phyloP scores from a whole-genome alignment of 1,284 basidiomycete species.

The Leccinum fuscescens region DNA sequence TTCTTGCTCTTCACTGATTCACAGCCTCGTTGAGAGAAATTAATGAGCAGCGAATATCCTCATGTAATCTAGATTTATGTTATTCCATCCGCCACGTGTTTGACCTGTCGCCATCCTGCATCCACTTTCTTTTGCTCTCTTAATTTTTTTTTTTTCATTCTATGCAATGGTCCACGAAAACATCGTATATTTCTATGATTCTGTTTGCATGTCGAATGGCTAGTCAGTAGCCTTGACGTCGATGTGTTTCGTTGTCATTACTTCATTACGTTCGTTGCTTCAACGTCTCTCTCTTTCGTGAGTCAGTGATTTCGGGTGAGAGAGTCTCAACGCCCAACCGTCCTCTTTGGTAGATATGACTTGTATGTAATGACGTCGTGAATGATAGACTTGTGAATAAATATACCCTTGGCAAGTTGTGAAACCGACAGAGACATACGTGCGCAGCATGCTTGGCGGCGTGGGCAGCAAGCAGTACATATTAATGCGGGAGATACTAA shows the following conservation, averaged over 20 bases:
- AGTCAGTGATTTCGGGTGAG: background rate
- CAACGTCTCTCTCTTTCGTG: background rate
- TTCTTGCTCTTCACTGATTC: slow-evolving; percentile 21
- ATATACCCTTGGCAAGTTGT: background rate
- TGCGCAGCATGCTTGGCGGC: background rate
- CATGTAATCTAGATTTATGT: slow-evolving; percentile 38
- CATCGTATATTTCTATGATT: slow-evolving; percentile 17
- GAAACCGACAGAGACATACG: background rate
- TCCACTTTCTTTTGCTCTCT: slow-evolving; percentile 16
- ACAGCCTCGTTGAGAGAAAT: slow-evolving; percentile 14
- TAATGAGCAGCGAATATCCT: slow-evolving; percentile 34
- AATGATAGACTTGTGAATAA: slow-evolving; percentile 6
- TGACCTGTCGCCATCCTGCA: slow-evolving; percentile 19
- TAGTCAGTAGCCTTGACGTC: slow-evolving; percentile 5
- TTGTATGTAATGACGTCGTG: background rate
- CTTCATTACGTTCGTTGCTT: slow-evolving; percentile 11
- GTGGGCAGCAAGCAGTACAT: background rate
- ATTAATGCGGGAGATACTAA: background rate
- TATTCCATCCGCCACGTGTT: slow-evolving; percentile 19
- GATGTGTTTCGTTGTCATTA: slow-evolving; percentile 2
- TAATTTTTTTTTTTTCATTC: slow-evolving; percentile 10
- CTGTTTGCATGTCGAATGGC: slow-evolving; percentile 7
- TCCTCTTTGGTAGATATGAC: slow-evolving; percentile 1
- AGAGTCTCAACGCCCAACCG: background rate
- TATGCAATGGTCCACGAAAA: slow-evolving; percentile 17